Conservation (phyloP, 768 basidiomycete species). For the Agaricus sinodeliciosus region DNA sequence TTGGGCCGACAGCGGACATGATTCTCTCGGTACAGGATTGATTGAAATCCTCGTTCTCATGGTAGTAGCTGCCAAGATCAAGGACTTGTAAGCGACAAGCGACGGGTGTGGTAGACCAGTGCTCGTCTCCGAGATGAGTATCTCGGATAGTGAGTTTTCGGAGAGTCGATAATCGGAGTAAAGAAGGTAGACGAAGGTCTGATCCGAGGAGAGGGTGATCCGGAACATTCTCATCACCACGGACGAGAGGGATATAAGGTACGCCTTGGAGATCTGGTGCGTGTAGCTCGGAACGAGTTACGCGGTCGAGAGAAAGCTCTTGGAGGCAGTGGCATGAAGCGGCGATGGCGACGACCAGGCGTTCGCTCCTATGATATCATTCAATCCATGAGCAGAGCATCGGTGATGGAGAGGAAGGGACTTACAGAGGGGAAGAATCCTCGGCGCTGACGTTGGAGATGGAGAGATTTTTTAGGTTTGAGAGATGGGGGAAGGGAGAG, state of each 20-base stretch:
- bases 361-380: conserved; percentile 46
- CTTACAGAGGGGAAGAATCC: conserved; percentile 36
- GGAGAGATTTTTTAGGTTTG: conserved; percentile 36
- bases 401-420: conserved; percentile 15
- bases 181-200: conserved; percentile 56
- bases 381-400: neutral
- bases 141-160: conserved; percentile 58
- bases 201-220: conserved; percentile 45
- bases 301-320: conserved; percentile 52
- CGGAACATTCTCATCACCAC: conserved; percentile 56
- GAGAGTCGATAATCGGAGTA: conserved; percentile 58
- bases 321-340: conserved; percentile 49
- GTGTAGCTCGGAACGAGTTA: conserved; percentile 63
- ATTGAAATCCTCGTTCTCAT: conserved; percentile 48
- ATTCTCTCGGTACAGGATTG: conserved; percentile 51
- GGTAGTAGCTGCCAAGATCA: conserved; percentile 50
- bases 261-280: conserved; percentile 49
- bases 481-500: conserved; percentile 38
- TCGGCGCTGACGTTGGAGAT: conserved; percentile 43
- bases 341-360: conserved; percentile 64
- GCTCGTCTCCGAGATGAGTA: conserved; percentile 61
- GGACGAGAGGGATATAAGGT: conserved; percentile 54
- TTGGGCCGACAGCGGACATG: conserved; percentile 50
- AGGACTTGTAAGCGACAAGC: conserved; percentile 48
- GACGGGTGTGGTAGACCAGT: conserved; percentile 47